Conservation (phyloP, 2,329 filamentous ascomycete genomes). For the Ascochyta koolunga region DNA sequence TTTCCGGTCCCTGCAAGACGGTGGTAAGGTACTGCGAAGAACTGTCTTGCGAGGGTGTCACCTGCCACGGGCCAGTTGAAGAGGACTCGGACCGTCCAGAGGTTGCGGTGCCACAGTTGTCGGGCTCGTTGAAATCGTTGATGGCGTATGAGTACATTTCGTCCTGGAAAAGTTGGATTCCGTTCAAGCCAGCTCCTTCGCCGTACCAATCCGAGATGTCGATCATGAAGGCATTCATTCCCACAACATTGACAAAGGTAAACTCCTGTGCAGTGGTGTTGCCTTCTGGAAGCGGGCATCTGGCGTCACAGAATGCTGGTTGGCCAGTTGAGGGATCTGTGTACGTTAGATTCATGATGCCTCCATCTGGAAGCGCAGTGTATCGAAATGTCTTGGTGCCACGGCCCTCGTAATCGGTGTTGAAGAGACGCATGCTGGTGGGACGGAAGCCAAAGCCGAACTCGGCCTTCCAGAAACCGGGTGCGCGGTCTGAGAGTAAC, state of each 20-base stretch:
- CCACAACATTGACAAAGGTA: conserved; percentile 87
- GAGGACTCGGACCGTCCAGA: conserved; percentile 65
- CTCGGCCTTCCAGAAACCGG: conserved; percentile 82
- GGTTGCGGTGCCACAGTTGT: conserved; percentile 70
- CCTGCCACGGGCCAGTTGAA: conserved; percentile 74
- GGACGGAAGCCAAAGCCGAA: conserved; percentile 87
- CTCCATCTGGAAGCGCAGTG: conserved; percentile 81
- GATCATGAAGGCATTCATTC: conserved; percentile 85
- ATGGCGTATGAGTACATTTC: conserved; percentile 87
- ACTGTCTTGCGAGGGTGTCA: conserved; percentile 71
- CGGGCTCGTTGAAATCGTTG: conserved; percentile 85
- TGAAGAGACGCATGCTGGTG: conserved; percentile 85
- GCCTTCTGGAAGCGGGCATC: conserved; percentile 78
- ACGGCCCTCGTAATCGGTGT: conserved; percentile 81
- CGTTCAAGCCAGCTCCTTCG: conserved; percentile 79
- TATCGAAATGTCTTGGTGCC: conserved; percentile 90
- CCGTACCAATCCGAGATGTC: conserved; percentile 91
- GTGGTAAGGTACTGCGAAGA: conserved; percentile 78
- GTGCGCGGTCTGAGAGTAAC: conserved; percentile 75
- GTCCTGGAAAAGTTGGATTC: conserved; percentile 85
- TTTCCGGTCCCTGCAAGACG: conserved; percentile 62
- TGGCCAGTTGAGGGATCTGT: conserved; percentile 72
- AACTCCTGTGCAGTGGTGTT: conserved; percentile 84
- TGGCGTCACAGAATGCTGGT: conserved; percentile 75
- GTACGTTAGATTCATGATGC: conserved; percentile 96